Evolutionary conservation across 306 rosid genomes (phyloP).

Genomic region (Coriaria nepalensis): DNA sequence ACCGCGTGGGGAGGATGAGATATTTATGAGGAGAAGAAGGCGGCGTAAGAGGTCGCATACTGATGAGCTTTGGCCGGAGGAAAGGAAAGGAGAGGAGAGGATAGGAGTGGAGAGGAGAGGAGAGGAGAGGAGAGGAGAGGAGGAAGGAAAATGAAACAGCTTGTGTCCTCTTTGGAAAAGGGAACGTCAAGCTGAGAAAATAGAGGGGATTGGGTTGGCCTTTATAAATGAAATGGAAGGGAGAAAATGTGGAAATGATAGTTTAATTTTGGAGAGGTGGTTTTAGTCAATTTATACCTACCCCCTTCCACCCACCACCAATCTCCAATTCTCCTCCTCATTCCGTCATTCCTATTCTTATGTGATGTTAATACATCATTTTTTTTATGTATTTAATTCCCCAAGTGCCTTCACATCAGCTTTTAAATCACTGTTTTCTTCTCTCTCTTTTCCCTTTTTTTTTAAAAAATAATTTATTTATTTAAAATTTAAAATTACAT

Average conservation of each 20-base stretch:
- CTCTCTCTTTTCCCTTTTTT: no score
- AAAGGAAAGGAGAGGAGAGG: no score
- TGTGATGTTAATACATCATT: no score
- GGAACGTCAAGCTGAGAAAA: conserved; percentile 76
- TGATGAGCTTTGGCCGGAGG: not conserved
- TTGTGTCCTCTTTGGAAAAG: conserved; percentile 50
- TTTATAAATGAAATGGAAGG: conserved; percentile 19
- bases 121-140: no score
- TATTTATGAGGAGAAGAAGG: conserved; percentile 29
- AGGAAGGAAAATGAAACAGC: no score
- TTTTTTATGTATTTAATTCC: no score
- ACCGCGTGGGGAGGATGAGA: not conserved
- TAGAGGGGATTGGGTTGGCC: conserved; percentile 10
- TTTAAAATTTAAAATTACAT: no score
- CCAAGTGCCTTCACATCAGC: no score
- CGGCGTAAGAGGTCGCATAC: conserved; percentile 51
- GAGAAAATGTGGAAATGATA: not conserved
- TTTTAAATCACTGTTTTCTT: no score
- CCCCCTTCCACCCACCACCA: not conserved
- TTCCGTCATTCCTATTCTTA: no score
- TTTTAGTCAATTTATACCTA: no score
- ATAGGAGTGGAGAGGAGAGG: not conserved
- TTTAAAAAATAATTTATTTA: no score
- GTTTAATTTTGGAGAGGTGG: not conserved
- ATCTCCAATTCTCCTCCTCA: not conserved